Evolutionary conservation across 2,329 filamentous ascomycete species (phyloP), one percentile per base, ranked within the genome.

Genomic region (Penicillium olsonii): DNA sequence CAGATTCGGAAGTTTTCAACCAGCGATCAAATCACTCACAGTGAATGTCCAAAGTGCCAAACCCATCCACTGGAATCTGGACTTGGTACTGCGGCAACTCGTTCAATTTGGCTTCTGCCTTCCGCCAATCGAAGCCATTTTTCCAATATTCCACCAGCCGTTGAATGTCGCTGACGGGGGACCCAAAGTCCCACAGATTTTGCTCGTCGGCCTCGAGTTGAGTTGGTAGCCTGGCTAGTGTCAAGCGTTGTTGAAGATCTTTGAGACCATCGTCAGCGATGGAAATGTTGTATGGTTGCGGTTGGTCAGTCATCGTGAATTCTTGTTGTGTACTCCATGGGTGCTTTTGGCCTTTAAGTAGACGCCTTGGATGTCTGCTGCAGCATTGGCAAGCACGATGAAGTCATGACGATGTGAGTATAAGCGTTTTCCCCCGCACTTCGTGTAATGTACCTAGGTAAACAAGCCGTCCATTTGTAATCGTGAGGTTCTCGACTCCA

Each of bases 41-140:
- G 67, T 89, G 86, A 2, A 88, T 73, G 27, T 84, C 74, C 42
- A 87, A 64, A 0, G 73, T 69, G 1, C 77, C 83, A 59, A 85
- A 87, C 0, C 80, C 82, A 4, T 82, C 75, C 0, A 87, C 76
- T 1, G 73, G 59, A 8, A 88, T 73, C 2, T 62, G 63, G 0
- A 78, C 80, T 2, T 71, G 75, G 65, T 78, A 88, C 40, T 88
- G 83, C 0, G 84, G 81, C 5, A 87, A 66, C 14, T 70, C 65
- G 62, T 88, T 88, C 14, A 88, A 65, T 37, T 76, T 72, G 2
- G 73, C 66, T 64, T 89, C 85, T n/a, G 77, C 76, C 37, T 73
- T 71, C 20, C 82, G 76, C 85, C 85, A 89, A 65, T 87, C 78
- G 61, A 79, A 84, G 0, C 61, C 64, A 8, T 77, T 67, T 42